These are phyloP conservation scores for Spencermartinsiella ligniputridi DNA, from an alignment of 1,139 yeast species.

Conservation along the genomic window DNA sequence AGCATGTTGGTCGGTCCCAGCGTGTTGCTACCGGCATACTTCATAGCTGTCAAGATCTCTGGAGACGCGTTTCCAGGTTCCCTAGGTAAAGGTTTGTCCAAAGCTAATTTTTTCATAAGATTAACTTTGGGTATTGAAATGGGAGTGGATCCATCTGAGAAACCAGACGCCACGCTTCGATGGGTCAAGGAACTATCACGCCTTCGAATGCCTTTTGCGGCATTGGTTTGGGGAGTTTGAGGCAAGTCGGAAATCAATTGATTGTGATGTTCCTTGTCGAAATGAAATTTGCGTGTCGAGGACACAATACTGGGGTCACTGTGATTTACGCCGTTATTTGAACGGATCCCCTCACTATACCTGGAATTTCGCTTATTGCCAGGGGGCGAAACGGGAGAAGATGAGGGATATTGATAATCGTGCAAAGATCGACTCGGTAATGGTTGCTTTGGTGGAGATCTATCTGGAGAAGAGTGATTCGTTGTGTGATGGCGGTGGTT, in stretches of 20 bases:
- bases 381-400: no score
- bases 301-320: slow-evolving; percentile 1
- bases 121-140: not conserved
- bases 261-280: not conserved
- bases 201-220: slow-evolving; percentile 7
- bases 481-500: no score
- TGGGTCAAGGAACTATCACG: slow-evolving; percentile 15
- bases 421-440: no score
- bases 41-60: slow-evolving; percentile 1
- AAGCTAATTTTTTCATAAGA: not conserved
- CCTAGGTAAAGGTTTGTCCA: not conserved
- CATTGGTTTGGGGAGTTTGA: not conserved
- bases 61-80: slow-evolving; percentile 1
- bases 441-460: no score
- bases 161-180: slow-evolving; percentile 4
- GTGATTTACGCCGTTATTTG: not conserved
- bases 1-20: not conserved
- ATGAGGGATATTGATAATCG: no score
- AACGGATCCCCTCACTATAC: no score
- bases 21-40: not conserved
- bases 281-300: not conserved
- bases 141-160: not conserved
- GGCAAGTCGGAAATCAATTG: not conserved
- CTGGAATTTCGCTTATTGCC: no score
- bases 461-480: no score